Evolutionary conservation across 257 asterid species (phyloP).

Genomic region (Penstemon barbatus): DNA sequence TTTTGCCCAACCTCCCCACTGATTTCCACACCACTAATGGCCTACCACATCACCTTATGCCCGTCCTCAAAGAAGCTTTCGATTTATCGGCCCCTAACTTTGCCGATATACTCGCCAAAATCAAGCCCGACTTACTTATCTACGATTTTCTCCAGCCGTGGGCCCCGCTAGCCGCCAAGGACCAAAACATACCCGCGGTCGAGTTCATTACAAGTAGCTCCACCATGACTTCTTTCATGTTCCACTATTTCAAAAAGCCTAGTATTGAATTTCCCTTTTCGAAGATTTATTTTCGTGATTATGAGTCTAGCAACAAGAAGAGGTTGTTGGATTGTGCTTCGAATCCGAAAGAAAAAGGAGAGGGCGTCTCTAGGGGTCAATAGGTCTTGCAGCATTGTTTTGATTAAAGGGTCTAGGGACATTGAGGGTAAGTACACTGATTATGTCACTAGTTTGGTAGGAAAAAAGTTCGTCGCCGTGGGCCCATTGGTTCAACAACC

Average conservation of each 20-base stretch:
- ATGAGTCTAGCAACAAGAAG: slow-evolving; percentile 17
- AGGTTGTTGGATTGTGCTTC: neutral
- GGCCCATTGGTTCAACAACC: slow-evolving; percentile 41
- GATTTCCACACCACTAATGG: slow-evolving; percentile 50
- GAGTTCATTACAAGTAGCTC: slow-evolving; percentile 43
- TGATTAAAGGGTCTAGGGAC: slow-evolving; percentile 33
- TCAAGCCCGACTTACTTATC: slow-evolving; percentile 39
- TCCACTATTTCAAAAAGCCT: slow-evolving; percentile 34
- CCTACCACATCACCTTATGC: slow-evolving; percentile 50
- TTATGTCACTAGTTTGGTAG: slow-evolving; percentile 16
- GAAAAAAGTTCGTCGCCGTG: slow-evolving; percentile 26
- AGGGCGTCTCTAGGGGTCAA: slow-evolving; percentile 16
- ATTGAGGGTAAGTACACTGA: slow-evolving; percentile 35
- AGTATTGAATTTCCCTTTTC: slow-evolving; percentile 26
- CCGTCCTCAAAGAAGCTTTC: slow-evolving; percentile 35
- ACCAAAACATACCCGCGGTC: slow-evolving; percentile 37
- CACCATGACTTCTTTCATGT: slow-evolving; percentile 36
- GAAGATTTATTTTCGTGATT: slow-evolving; percentile 30
- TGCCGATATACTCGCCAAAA: slow-evolving; percentile 14
- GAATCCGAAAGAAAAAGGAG: neutral
- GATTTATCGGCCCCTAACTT: slow-evolving; percentile 25
- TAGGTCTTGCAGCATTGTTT: slow-evolving; percentile 24
- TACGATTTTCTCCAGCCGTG: slow-evolving; percentile 50
- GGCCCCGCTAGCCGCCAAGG: slow-evolving; percentile 32
- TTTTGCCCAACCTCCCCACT: slow-evolving; percentile 30